Base-by-base conservation (phyloP, 495 filamentous ascomycete species). In the Cercophora sp. region DNA sequence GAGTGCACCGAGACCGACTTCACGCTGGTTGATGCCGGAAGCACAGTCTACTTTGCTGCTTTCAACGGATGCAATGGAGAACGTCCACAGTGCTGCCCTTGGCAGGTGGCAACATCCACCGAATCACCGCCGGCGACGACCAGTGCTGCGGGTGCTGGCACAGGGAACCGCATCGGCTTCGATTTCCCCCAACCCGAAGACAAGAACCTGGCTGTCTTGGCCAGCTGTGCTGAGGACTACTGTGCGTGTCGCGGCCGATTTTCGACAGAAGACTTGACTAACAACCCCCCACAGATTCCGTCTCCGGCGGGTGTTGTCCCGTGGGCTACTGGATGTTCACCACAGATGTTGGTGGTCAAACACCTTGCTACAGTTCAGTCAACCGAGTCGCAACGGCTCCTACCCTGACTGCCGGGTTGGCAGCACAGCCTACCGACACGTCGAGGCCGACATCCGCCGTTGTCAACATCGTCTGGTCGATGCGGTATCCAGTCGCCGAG, bases 391-490 rank as follows among this genome's bases (percentile, higher is more conserved):
- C 35, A n/a, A 39, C 48, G 0, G 6, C 52, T 34, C 60, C 63
- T 3, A 55, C 43, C 8, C 48, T 64, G 1, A 62, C 63, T 2
- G 45, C 52, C 11, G 55, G 48, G 19, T 16, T 43, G 5, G 52
- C 46, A 11, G 55, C 22, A 20, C 35, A 58, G 5, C 24, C 27
- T 8, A 51, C 55, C 10, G 49, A 53, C 23, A 56, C 25, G 11
- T 35, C 43, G 13, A 56, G 44, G 39, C 57, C 60, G 15, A 67
- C 60, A 1, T 61, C 60, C 2, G 65, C 64, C 31, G 55, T 65
- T 10, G 51, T 61, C 54, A 67, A 64, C 54, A 55, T 65, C 24
- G 52, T 63, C 10, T 66, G 56, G 54, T 56, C 63, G 18, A 63
- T 61, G 58, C 51, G 53, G 13, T 65, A 56, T 16, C 53, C 56